A percentile compares a stretch with the other conserved stretches of the same genome.
phyloP scores from a whole-genome alignment of 1,284 basidiomycete genomes.

The Irpex lacteus region DNA sequence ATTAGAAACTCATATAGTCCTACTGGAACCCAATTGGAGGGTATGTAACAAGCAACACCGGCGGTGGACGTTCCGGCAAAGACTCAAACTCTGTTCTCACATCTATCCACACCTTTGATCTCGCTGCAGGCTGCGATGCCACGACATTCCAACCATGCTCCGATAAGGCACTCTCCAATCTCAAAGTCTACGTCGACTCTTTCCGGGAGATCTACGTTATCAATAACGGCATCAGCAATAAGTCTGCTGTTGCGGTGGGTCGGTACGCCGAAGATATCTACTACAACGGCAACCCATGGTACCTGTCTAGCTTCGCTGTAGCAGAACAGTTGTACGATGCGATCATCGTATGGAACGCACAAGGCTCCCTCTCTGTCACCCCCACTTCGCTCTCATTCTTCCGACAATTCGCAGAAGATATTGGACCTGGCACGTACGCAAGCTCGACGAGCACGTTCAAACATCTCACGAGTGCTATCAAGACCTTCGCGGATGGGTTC shows the following conservation, averaged over 20 bases:
- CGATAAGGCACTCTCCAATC: slow-evolving; percentile 51
- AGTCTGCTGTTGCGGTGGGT: slow-evolving; percentile 46
- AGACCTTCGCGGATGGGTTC: slow-evolving; percentile 43
- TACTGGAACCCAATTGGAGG: slow-evolving; percentile 38
- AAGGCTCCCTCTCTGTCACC: slow-evolving; percentile 34
- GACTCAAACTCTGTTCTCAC: slow-evolving; percentile 45
- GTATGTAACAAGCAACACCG: slow-evolving; percentile 40
- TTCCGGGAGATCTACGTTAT: slow-evolving; percentile 52
- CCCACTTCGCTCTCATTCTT: slow-evolving; percentile 41
- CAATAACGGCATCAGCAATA: slow-evolving; percentile 42
- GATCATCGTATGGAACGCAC: slow-evolving; percentile 35
- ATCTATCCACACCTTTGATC: slow-evolving; percentile 47
- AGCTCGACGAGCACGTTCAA: slow-evolving; percentile 29
- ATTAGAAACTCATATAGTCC: slow-evolving; percentile 22
- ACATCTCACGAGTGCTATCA: slow-evolving; percentile 32
- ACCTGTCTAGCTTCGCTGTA: slow-evolving; percentile 38
- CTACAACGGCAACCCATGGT: slow-evolving; percentile 50
- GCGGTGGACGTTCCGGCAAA: slow-evolving; percentile 38
- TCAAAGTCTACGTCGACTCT: slow-evolving; percentile 50
- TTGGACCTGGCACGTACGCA: slow-evolving; percentile 35
- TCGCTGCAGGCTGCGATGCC: slow-evolving; percentile 47
- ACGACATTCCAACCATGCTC: slow-evolving; percentile 61
- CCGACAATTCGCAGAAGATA: slow-evolving; percentile 33
- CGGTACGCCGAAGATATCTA: slow-evolving; percentile 56
- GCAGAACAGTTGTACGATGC: slow-evolving; percentile 47